phyloP scores from a whole-genome alignment of 192 early-diverging fungal species.

The Phlyctochytrium planicorne region DNA sequence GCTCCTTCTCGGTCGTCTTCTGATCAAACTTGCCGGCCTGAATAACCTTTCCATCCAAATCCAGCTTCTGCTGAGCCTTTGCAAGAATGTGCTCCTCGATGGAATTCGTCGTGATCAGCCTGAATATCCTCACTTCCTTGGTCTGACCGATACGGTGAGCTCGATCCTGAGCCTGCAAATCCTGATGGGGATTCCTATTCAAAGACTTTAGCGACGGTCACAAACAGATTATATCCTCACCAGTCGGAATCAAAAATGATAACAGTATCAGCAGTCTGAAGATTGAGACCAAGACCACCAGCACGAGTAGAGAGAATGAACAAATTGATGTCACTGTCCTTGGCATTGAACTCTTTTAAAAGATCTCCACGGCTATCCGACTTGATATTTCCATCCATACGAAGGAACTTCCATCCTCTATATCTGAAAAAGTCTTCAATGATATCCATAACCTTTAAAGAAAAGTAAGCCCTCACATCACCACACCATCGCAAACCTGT shows the following conservation, averaged over 20 bases:
- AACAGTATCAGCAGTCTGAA: slow-evolving; percentile 97
- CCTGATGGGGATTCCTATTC: slow-evolving; percentile 90
- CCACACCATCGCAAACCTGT: too few species aligned
- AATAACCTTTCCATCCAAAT: slow-evolving; percentile 98
- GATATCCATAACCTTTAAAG: slow-evolving; percentile 83
- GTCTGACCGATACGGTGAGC: slow-evolving; percentile 99
- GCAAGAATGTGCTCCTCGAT: slow-evolving; percentile 94
- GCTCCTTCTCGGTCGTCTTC: slow-evolving; percentile 89
- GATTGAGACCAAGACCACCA: slow-evolving; percentile 93
- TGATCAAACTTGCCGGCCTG: slow-evolving; percentile 99
- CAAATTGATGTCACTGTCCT: slow-evolving; percentile 76
- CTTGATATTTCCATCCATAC: slow-evolving; percentile 90
- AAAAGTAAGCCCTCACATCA: slow-evolving; percentile 61
- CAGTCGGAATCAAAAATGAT: slow-evolving; percentile 98
- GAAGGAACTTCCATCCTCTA: slow-evolving; percentile 70
- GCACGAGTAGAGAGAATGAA: slow-evolving; percentile 95
- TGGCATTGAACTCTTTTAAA: slow-evolving; percentile 80
- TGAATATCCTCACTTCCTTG: slow-evolving; percentile 94
- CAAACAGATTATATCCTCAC: slow-evolving; percentile 45
- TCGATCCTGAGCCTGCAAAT: slow-evolving; percentile 98
- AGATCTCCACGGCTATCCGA: slow-evolving; percentile 81
- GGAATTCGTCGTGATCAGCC: slow-evolving; percentile 85
- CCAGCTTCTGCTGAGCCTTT: slow-evolving; percentile 91
- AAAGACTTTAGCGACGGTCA: neutral
- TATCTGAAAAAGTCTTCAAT: slow-evolving; percentile 92